Evolutionary conservation across 352 stramenopile species (phyloP), one percentile per base, ranked within the genome.

Genomic region (Phytophthora ohioensis): DNA sequence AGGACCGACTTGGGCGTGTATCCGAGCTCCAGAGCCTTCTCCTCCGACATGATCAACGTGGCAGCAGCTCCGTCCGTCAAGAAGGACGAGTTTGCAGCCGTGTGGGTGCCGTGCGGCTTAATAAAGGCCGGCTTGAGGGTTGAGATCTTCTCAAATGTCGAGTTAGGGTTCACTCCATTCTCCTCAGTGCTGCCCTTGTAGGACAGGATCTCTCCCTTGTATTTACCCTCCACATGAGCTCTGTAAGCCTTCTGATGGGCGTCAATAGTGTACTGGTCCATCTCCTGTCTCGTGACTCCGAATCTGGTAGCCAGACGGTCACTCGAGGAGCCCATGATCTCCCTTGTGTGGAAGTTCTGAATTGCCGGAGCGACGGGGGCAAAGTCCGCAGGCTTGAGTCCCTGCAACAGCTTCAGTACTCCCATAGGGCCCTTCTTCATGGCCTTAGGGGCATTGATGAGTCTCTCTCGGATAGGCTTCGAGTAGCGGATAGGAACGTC

Each of bases 121-220:
- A 99, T 89, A 75, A 99, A 99, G 0, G 97, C 97, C n/a, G 98
- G 97, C 76, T 99, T 99, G 11, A 99, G 80, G 64, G 97, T 98
- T 15, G 88, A 87, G 31, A 99, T 96, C 71, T 96, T 98, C 83
- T 99, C 97, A 6, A 96, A 79, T 42, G 94, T 98, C 35, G 91
- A 98, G 76, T 98, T 93, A 11, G 86, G 85, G 82, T 99, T 99
- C 73, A 99, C 98, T 43, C 97, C 97, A 78, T 99, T 99, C 82
- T 99, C 98, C 67, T 96, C 85, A 0, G 88, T 98, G 31, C 80
- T 91, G 59, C 97, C 98, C 72, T 98, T 98, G 84, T 98, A 98
- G n/a, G 96, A 77, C 42, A 97, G 66, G 71, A 98, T 96, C 70
- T 98, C 90, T 32, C 92, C 85, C 64, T 96, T 94, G 81, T 98